Base-by-base conservation (phyloP, 2,329 filamentous ascomycete species). In the Verticillium tricorpus region DNA sequence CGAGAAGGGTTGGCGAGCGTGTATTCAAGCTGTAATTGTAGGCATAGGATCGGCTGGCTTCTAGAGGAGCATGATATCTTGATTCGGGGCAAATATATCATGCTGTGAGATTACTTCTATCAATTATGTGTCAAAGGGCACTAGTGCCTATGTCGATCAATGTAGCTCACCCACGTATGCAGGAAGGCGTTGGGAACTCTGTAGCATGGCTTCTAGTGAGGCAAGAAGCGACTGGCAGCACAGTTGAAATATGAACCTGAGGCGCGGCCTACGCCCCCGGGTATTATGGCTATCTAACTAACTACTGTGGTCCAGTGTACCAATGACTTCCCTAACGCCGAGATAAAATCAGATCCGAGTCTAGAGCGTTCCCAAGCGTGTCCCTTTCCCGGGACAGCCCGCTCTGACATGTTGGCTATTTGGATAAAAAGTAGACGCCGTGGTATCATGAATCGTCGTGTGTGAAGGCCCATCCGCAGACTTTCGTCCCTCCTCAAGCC, bases 21-120 rank as follows among this genome's bases (percentile, higher is more conserved):
- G 58, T 62, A 66, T 62, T 57, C 57, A 58, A 62, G 62, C 60
- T 66, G 68, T 69, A 69, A 61, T 64, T 67, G 60, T 69, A 69
- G 65, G 62, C 61, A 60, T 60, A 37, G 63, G 63, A 58, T 58
- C 55, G 50, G 64, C 59, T 34, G 60, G 62, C 60, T 58, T 61
- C 56, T 65, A 61, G 63, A 64, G 28, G 35, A 60, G 60, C 59
- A 52, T 61, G 61, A 64, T 58, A 64, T 45, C 57, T 65, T 60
- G 58, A 60, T 58, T 37, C 50, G 59, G 58, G 60, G 57, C 62
- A n/a, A 64, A 62, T 66, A 66, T 60, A 66, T 58, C 62, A 62
- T 35, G 55, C 34, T 57, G 31, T 14, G 31, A 57, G 11, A 35
- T 14, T 35, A 35, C 14, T 28, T 28, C 28, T 5, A 6, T 28